These are phyloP conservation scores for Laguncularia racemosa DNA, from an alignment of 345 rosid genomes.

Conservation along the genomic window DNA sequence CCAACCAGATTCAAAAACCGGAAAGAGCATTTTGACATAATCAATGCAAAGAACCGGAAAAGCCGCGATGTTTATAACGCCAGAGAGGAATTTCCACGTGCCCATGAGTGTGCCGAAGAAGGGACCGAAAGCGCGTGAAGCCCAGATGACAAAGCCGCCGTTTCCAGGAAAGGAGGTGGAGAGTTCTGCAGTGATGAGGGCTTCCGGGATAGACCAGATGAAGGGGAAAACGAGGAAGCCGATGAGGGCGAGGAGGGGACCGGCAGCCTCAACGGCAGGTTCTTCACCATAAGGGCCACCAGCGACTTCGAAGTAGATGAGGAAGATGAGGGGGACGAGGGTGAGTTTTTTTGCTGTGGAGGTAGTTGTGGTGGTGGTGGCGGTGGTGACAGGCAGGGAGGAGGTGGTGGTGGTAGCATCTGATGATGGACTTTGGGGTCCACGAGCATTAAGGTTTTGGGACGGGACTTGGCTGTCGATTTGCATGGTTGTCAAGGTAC, in stretches of 20 bases:
- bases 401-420: background rate
- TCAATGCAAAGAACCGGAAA: conserved; percentile 63
- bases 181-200: conserved; percentile 82
- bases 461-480: no score
- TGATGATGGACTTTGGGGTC: background rate
- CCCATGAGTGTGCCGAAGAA: conserved; percentile 74
- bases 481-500: no score
- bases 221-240: conserved; percentile 77
- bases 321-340: conserved; percentile 71
- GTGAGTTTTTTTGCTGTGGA: conserved; percentile 36
- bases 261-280: conserved; percentile 68
- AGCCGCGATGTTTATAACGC: conserved; percentile 74
- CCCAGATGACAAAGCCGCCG: conserved; percentile 88
- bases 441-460: background rate
- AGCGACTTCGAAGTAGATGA: conserved; percentile 87
- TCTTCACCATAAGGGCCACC: conserved; percentile 87
- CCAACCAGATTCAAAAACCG: conserved; percentile 49
- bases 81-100: conserved; percentile 72
- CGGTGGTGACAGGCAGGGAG: no score
- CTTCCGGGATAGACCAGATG: conserved; percentile 88
- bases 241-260: conserved; percentile 57
- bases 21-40: conserved; percentile 43
- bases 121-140: conserved; percentile 65
- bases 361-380: no score
- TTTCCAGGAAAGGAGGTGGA: conserved; percentile 81